phyloP scores from a whole-genome alignment of 2,329 filamentous ascomycete species.

The Monosporascus sp. region DNA sequence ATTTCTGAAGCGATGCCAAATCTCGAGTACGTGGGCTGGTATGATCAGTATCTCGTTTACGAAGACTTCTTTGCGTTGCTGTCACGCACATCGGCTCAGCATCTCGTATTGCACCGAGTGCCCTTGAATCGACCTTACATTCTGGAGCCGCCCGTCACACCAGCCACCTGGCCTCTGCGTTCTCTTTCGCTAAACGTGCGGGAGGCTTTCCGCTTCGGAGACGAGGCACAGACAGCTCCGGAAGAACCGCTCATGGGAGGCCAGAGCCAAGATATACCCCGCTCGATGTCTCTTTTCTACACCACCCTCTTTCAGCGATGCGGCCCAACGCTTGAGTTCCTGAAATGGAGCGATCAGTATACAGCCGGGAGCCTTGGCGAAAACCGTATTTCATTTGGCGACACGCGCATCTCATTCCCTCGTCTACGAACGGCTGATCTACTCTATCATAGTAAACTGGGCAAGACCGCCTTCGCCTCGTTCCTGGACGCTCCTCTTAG shows the following conservation, averaged over 20 bases:
- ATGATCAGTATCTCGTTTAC: neutral
- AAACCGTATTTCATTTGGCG: neutral
- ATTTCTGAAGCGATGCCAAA: neutral
- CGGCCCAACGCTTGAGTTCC: conserved; percentile 1
- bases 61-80: neutral
- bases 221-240: too few species aligned
- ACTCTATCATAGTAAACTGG: neutral
- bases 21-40: neutral
- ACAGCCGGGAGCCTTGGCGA: neutral
- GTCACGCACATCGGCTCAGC: neutral
- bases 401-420: neutral
- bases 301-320: neutral
- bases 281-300: neutral
- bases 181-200: neutral
- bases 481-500: neutral
- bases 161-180: neutral
- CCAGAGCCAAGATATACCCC: neutral
- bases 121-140: neutral
- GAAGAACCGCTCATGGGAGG: neutral
- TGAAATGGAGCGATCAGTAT: neutral
- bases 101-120: neutral
- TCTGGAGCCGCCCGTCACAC: neutral
- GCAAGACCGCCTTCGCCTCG: neutral
- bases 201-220: too few species aligned
- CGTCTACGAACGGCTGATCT: neutral